Conservation (phyloP, 2,329 filamentous ascomycete species). For the Exutisphaerella laricina region DNA sequence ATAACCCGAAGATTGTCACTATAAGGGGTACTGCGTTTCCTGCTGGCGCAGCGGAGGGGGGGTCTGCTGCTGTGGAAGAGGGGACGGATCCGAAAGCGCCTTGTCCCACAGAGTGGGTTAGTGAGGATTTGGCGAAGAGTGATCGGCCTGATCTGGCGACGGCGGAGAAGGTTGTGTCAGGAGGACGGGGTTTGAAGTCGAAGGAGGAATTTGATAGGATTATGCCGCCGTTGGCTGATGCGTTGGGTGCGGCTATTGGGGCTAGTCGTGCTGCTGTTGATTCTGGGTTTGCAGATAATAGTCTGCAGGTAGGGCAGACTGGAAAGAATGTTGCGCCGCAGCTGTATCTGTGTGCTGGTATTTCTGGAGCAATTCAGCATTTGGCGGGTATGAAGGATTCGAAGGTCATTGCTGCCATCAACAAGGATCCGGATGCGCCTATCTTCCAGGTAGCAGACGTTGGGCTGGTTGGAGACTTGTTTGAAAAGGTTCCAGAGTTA, state of each 20-base stretch:
- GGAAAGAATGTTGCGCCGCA: conserved; percentile 98
- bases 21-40: conserved; percentile 91
- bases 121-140: conserved; percentile 85
- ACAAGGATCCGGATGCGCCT: conserved; percentile 94
- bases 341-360: conserved; percentile 90
- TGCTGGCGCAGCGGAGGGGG: conserved; percentile 63
- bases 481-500: conserved; percentile 91
- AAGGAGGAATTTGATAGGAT: conserved; percentile 95
- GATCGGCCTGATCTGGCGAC: conserved; percentile 90
- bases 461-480: conserved; percentile 89
- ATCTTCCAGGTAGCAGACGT: conserved; percentile 99
- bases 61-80: conserved; percentile 70
- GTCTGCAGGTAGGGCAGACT: conserved; percentile 94
- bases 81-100: conserved; percentile 77
- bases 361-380: conserved; percentile 96
- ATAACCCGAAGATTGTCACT: conserved; percentile 81
- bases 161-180: conserved; percentile 85
- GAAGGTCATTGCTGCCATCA: conserved; percentile 98
- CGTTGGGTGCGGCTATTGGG: conserved; percentile 90
- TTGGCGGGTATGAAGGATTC: conserved; percentile 99
- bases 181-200: conserved; percentile 90
- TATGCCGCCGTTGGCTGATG: conserved; percentile 87
- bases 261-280: conserved; percentile 93
- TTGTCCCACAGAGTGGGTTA: conserved; percentile 77
- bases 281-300: conserved; percentile 97